Conservation (phyloP, 1,139 yeast species). For the Scheffersomyces lignicola region DNA sequence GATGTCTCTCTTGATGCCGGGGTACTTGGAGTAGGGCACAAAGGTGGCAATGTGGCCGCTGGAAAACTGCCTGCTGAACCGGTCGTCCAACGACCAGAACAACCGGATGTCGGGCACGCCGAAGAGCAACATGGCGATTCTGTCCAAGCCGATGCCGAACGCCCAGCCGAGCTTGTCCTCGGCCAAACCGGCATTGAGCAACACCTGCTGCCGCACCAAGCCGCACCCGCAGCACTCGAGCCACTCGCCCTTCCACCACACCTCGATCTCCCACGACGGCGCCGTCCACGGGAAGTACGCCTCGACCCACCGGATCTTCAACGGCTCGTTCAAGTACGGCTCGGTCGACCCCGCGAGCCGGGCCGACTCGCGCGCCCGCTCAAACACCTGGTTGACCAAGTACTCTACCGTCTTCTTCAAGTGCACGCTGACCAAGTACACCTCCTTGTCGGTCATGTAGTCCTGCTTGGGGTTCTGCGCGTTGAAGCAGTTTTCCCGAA, state of each 20-base stretch:
- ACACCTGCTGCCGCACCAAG: constrained; percentile 75
- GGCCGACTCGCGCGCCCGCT: constrained; percentile 69
- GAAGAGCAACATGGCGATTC: constrained; percentile 93
- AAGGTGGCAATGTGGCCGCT: constrained; percentile 68
- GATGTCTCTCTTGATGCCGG: constrained; percentile 82
- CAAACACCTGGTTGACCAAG: constrained; percentile 80
- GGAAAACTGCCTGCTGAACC: constrained; percentile 73
- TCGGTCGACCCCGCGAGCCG: constrained; percentile 62
- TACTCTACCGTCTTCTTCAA: constrained; percentile 83
- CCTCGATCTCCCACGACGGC: constrained; percentile 98
- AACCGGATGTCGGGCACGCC: constrained; percentile 94
- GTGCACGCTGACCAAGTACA: constrained; percentile 69
- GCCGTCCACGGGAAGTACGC: constrained; percentile 98
- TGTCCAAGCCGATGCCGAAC: constrained; percentile 92
- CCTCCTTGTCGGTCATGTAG: constrained; percentile 69
- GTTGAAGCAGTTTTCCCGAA: constrained; percentile 44
- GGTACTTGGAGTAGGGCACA: constrained; percentile 88
- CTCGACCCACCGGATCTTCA: constrained; percentile 91
- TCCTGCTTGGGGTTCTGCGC: constrained; percentile 76
- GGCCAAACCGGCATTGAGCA: constrained; percentile 67
- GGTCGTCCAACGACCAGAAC: constrained; percentile 84
- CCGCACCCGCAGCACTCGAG: constrained; percentile 98
- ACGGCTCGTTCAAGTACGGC: constrained; percentile 67
- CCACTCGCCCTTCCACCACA: constrained; percentile 99
- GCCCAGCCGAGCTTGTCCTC: constrained; percentile 87